Conservation (phyloP, 768 basidiomycete species). For the Tephrocybe sp. region DNA sequence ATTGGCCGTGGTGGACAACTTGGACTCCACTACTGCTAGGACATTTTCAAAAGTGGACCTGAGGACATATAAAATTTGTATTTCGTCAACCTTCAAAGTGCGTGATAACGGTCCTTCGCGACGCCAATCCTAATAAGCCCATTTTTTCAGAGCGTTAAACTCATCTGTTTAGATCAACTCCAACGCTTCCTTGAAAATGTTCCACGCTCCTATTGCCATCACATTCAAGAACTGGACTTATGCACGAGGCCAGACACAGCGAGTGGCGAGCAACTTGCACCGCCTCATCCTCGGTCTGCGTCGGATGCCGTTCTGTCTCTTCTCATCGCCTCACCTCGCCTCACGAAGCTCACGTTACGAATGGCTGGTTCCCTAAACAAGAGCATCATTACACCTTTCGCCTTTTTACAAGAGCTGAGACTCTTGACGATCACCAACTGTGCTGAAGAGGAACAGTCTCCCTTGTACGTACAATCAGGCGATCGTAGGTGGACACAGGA, state of each 20-base stretch:
- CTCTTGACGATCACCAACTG: slow-evolving; percentile 49
- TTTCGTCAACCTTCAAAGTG: slow-evolving; percentile 63
- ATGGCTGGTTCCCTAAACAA: slow-evolving; percentile 51
- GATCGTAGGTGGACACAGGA: slow-evolving; percentile 1
- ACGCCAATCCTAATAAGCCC: slow-evolving; percentile 16
- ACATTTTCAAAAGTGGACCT: slow-evolving; percentile 50
- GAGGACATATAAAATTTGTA: slow-evolving; percentile 50
- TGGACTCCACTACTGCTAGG: slow-evolving; percentile 43
- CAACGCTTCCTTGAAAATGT: slow-evolving; percentile 54
- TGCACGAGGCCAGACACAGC: slow-evolving; percentile 28
- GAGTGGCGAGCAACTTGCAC: slow-evolving; percentile 12
- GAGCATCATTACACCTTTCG: slow-evolving; percentile 49
- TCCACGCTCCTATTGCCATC: slow-evolving; percentile 49
- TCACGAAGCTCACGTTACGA: slow-evolving; percentile 47
- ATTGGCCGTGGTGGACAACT: slow-evolving; percentile 51
- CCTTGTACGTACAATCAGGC: slow-evolving; percentile 41
- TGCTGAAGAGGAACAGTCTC: slow-evolving; percentile 37
- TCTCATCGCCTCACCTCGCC: slow-evolving; percentile 47
- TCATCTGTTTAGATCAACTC: slow-evolving; percentile 47
- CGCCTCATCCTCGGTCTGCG: slow-evolving; percentile 26
- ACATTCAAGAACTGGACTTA: slow-evolving; percentile 55
- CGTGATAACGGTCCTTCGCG: slow-evolving; percentile 16
- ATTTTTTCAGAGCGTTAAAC: slow-evolving; percentile 44
- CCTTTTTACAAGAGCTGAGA: slow-evolving; percentile 39
- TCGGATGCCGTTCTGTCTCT: slow-evolving; percentile 52